Conservation (phyloP, 2,329 filamentous ascomycete species). For the Periglandula ipomoeae region DNA sequence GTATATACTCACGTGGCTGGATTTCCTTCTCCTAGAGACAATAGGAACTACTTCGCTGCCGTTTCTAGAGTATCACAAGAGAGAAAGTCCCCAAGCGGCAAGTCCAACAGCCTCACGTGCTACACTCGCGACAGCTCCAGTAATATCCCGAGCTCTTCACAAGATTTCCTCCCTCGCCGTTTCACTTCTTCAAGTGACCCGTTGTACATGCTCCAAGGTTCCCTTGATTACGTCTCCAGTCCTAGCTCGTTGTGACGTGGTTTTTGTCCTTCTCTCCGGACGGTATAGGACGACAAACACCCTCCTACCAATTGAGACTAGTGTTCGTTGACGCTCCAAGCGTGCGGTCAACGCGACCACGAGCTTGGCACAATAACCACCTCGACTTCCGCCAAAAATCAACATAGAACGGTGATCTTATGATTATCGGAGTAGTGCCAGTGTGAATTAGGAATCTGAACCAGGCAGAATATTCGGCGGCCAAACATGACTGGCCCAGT, state of each 20-base stretch:
- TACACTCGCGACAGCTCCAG: not conserved
- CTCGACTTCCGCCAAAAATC: no score
- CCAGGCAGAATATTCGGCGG: not conserved
- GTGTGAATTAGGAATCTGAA: not conserved
- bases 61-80: not conserved
- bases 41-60: not conserved
- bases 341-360: no score
- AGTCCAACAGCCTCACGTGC: constrained; percentile 1
- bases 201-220: not conserved
- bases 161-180: not conserved
- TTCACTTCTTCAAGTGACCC: not conserved
- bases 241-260: not conserved
- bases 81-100: not conserved
- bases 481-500: constrained; percentile 23
- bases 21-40: not conserved
- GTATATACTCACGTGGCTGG: not conserved
- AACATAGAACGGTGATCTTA: no score
- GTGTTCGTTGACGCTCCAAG: no score
- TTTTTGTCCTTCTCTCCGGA: not conserved
- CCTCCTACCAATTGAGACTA: no score
- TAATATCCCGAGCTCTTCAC: not conserved
- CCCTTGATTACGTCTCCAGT: not conserved
- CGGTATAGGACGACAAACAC: not conserved
- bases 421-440: not conserved
- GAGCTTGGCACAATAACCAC: not conserved